phyloP scores from a whole-genome alignment of 78 protist genomes.

The Salpingoeca rosetta region DNA sequence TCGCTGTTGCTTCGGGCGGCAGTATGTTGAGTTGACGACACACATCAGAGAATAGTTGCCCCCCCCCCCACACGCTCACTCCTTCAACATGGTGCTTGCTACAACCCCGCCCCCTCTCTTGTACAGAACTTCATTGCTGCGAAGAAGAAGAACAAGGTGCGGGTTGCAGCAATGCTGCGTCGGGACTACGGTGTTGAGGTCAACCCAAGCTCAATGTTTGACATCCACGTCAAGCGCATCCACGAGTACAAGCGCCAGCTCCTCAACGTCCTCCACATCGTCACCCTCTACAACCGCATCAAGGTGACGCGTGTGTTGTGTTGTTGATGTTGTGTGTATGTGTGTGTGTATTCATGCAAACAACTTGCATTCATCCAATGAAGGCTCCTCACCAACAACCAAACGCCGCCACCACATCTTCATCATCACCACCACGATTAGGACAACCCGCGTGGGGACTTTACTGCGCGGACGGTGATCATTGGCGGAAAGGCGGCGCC shows the following conservation, averaged over 20 bases:
- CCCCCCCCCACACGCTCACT: not conserved
- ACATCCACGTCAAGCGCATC: slow-evolving; percentile 91
- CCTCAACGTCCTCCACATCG: slow-evolving; percentile 57
- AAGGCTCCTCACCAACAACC: too few relatives aligned
- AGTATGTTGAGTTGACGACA: too few relatives aligned
- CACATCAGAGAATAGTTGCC: too few relatives aligned
- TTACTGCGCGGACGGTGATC: slow-evolving; percentile 64
- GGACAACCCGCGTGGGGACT: slow-evolving; percentile 33
- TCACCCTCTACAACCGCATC: slow-evolving; percentile 20
- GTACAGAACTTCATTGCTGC: slow-evolving; percentile 22
- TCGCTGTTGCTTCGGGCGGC: too few relatives aligned
- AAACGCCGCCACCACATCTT: too few relatives aligned
- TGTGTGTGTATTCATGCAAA: too few relatives aligned
- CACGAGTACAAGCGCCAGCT: slow-evolving; percentile 96
- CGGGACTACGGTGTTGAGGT: slow-evolving; percentile 58
- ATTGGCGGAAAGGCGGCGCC: slow-evolving; percentile 94
- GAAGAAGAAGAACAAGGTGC: slow-evolving; percentile 61
- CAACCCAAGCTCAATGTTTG: slow-evolving; percentile 72
- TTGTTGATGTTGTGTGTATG: not conserved
- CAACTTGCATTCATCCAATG: too few relatives aligned
- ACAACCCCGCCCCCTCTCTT: not conserved
- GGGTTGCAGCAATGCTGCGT: slow-evolving; percentile 61
- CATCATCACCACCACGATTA: too few relatives aligned
- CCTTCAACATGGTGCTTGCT: not conserved
- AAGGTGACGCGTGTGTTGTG: not conserved